Percentiles rank a stretch among this genome's conserved stretches.
These are phyloP conservation scores for Elaeagnus macrophylla DNA, from an alignment of 306 rosid genomes.

Conservation along the genomic window DNA sequence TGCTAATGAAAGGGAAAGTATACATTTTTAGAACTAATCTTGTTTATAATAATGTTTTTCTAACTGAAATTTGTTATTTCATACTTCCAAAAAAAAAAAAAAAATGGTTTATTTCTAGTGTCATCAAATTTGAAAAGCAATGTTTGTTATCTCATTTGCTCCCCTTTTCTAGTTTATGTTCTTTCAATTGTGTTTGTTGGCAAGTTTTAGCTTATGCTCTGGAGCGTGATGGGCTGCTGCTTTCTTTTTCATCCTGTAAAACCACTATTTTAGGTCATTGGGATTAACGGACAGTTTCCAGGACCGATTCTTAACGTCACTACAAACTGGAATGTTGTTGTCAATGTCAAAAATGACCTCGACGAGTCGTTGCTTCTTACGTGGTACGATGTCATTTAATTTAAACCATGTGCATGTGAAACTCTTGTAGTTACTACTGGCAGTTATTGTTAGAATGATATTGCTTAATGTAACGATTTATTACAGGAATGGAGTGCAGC, in stretches of 20 bases:
- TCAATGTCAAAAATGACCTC: slow-evolving; percentile 74
- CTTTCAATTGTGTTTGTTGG: not conserved
- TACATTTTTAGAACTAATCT: too few species aligned
- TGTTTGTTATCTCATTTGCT: not conserved
- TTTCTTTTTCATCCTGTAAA: not conserved
- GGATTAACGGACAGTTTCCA: slow-evolving; percentile 68
- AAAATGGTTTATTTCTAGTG: too few species aligned
- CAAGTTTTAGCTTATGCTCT: not conserved
- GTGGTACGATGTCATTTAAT: slow-evolving; percentile 43
- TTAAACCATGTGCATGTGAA: slow-evolving; percentile 9
- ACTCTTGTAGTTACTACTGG: slow-evolving; percentile 1
- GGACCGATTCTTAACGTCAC: slow-evolving; percentile 77
- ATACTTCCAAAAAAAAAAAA: too few species aligned
- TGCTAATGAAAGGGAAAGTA: too few species aligned
- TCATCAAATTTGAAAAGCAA: too few species aligned
- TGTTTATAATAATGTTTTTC: too few species aligned
- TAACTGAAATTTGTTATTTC: too few species aligned
- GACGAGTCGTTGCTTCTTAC: slow-evolving; percentile 88
- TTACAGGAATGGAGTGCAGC: slow-evolving; percentile 84
- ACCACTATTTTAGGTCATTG: slow-evolving; percentile 55
- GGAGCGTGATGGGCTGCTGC: not conserved
- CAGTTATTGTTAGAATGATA: slow-evolving; percentile 16
- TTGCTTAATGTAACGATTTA: slow-evolving; percentile 36
- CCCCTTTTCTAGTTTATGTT: not conserved
- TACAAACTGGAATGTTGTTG: slow-evolving; percentile 89